phyloP scores from a whole-genome alignment of 768 basidiomycete genomes.

The Clavulina sp. region DNA sequence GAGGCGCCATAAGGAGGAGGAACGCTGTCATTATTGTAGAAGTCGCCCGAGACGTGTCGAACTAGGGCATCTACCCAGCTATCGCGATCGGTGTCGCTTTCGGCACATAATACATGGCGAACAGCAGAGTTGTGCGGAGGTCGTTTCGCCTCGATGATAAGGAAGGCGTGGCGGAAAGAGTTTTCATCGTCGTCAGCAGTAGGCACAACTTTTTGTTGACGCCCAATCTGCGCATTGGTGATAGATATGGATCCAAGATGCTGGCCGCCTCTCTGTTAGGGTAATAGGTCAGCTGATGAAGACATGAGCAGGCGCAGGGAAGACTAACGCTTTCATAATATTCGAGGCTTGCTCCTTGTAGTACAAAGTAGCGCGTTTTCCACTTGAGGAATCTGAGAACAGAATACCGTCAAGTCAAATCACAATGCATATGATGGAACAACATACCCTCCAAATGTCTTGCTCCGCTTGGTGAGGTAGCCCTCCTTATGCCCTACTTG shows the following conservation, averaged over 20 bases:
- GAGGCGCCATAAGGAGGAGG: conserved; percentile 18
- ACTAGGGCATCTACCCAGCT: conserved; percentile 90
- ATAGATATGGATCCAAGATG: conserved; percentile 83
- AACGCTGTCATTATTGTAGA: conserved; percentile 2
- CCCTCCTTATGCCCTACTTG: conserved; percentile 83
- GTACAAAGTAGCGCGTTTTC: conserved; percentile 91
- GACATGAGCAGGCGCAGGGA: conserved; percentile 4
- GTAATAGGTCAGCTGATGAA: background rate
- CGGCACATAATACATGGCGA: conserved; percentile 89
- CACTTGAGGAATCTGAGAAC: conserved; percentile 23
- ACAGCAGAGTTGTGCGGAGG: conserved; percentile 49
- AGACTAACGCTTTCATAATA: conserved; percentile 90
- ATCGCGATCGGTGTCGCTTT: conserved; percentile 86
- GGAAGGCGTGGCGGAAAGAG: conserved; percentile 91
- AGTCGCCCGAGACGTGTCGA: conserved; percentile 39
- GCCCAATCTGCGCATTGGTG: conserved; percentile 88
- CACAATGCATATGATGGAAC: background rate
- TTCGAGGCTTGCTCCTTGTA: conserved; percentile 77
- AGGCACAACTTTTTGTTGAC: conserved; percentile 57
- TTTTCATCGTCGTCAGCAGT: conserved; percentile 60
- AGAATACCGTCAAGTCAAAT: background rate
- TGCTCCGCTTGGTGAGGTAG: conserved; percentile 87
- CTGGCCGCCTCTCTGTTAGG: conserved; percentile 61
- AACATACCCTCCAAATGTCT: conserved; percentile 76
- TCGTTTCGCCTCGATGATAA: conserved; percentile 81